Evolutionary conservation across 2,329 filamentous ascomycete species (phyloP), one percentile per base, ranked within the genome.

Genomic region (Trichoderma sp.): DNA sequence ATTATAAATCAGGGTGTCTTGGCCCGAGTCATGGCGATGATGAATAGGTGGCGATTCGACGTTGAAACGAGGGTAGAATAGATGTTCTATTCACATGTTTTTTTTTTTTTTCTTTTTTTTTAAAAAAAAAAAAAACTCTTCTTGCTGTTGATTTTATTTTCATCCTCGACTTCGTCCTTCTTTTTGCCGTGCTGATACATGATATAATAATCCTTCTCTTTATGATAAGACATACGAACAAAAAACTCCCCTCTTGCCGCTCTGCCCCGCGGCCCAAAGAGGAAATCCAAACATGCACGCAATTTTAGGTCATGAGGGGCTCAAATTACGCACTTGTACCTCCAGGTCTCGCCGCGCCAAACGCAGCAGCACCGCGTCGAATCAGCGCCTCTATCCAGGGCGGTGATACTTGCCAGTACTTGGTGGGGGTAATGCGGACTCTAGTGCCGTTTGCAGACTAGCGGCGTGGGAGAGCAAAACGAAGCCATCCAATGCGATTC

Each of bases 241-340:
- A n/a, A n/a, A n/a, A n/a, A n/a, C n/a, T 42, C 19, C 29, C 19
- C 22, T 13, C n/a, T 52, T 17, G n/a, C n/a, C n/a, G n/a, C n/a
- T n/a, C n/a, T 64, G 48, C 60, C 60, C 60, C 60, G 60, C 60
- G 60, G 17, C 60, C 45, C 60, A 53, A 64, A 54, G 60, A 54
- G 60, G 45, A 54, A 54, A 64, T 52, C 29, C n/a, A 6, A 29
- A 19, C 29, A 48, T 48, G 59, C 59, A 19, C 45, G 29, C 50
- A 37, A 9, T 22, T 54, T 42, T 54, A 56, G 61, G 61, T 64
- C 50, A 56, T 56, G 61, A 64, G 61, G 61, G 50, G 50, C 61
- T 22, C 7, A 54, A 64, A 64, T 64, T 56, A 64, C 61, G 58
- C 50, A 61, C 58, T 32, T 61, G 39, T 50, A 48, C 58, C 58